A percentile compares a stretch with the other conserved stretches of the same genome.
These are phyloP conservation scores for Tetradesmus obliquus DNA, from an alignment of 139 green algal genomes.

Conservation along the genomic window DNA sequence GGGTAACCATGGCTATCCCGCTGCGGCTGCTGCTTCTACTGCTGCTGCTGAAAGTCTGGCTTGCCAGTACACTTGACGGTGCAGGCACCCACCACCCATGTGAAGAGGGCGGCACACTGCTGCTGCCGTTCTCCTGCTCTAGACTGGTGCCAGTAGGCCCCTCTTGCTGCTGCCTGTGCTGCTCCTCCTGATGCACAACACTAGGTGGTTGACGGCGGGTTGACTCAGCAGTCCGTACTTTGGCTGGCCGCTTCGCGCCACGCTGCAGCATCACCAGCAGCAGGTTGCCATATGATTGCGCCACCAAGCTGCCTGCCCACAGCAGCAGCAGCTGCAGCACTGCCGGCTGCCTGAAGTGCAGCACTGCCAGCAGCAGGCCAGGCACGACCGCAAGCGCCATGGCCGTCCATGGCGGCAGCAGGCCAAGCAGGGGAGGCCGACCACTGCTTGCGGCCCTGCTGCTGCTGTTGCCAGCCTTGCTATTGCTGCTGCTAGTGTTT, in stretches of 20 bases:
- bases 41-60: neutral
- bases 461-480: neutral
- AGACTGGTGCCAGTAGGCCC: neutral
- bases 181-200: neutral
- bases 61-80: neutral
- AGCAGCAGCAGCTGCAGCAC: neutral
- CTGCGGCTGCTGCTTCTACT: neutral
- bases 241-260: neutral
- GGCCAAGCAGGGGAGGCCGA: neutral
- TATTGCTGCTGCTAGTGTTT: neutral
- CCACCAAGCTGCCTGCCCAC: neutral
- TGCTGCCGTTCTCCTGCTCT: neutral
- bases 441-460: neutral
- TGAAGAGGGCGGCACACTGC: neutral
- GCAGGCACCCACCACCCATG: neutral
- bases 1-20: neutral
- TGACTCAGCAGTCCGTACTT: neutral
- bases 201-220: neutral
- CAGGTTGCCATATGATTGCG: slow-evolving; percentile 15
- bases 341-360: neutral
- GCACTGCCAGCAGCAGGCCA: neutral
- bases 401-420: neutral
- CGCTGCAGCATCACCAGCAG: slow-evolving; percentile 8
- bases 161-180: slow-evolving; percentile 13
- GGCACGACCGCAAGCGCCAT: slow-evolving; percentile 6